These are phyloP conservation scores for Fusarium euwallaceae DNA, from an alignment of 2,329 filamentous ascomycete species.

Conservation along the genomic window DNA sequence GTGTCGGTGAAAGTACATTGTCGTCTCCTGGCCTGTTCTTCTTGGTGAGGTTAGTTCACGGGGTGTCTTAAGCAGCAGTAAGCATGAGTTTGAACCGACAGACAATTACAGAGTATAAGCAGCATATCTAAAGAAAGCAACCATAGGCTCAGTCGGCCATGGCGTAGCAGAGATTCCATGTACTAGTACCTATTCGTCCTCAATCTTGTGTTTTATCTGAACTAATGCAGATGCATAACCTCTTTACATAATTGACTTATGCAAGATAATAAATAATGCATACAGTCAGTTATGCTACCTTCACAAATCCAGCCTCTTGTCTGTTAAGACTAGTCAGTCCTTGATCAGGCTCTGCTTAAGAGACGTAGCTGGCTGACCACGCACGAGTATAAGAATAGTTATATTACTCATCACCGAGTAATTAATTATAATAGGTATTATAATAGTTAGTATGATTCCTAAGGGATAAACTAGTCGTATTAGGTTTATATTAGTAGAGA, in stretches of 20 bases:
- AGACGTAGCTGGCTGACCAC: background rate
- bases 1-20: background rate
- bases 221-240: background rate
- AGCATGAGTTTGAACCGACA: background rate
- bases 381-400: background rate
- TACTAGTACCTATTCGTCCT: background rate
- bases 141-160: background rate
- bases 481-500: too few species aligned
- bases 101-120: background rate
- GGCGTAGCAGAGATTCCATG: background rate
- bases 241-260: too few species aligned
- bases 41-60: background rate
- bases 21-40: background rate
- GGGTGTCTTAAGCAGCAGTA: background rate
- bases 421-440: too few species aligned
- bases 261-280: background rate
- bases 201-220: background rate
- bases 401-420: background rate
- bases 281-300: background rate
- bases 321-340: background rate
- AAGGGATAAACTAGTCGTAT: too few species aligned
- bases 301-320: background rate
- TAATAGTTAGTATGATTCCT: too few species aligned
- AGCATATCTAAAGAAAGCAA: accelerated
- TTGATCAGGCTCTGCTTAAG: background rate